A percentile compares a stretch with the other conserved stretches of the same genome.
Conservation (phyloP, 345 rosid species). For the Physaria fendleri region DNA sequence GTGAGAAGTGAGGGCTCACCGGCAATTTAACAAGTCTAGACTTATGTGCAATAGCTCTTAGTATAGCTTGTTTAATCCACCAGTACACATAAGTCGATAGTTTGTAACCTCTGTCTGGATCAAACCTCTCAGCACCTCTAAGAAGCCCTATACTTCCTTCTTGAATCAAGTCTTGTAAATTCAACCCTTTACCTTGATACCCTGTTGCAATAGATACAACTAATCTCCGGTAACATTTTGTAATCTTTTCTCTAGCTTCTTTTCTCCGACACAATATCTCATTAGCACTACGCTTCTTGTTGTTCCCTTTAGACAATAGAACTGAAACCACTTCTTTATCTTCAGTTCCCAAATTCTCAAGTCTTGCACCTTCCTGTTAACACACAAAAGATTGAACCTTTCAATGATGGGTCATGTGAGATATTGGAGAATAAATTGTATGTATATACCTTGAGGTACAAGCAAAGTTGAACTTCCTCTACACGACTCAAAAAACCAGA, state of each 20-base stretch:
- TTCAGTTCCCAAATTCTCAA: constrained; percentile 35
- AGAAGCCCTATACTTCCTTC: constrained; percentile 58
- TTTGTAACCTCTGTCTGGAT: constrained; percentile 49
- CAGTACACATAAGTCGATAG: constrained; percentile 56
- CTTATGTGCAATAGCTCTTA: constrained; percentile 41
- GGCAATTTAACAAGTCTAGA: constrained; percentile 48
- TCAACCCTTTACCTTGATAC: constrained; percentile 52
- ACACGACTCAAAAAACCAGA: constrained; percentile 31
- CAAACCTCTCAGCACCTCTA: constrained; percentile 50
- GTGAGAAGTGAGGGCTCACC: constrained; percentile 29
- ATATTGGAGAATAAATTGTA: not conserved
- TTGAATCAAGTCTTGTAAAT: constrained; percentile 50
- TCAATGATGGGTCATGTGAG: not conserved
- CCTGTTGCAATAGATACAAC: constrained; percentile 46
- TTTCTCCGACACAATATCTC: constrained; percentile 36
- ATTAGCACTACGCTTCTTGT: constrained; percentile 29
- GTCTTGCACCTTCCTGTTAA: constrained; percentile 43
- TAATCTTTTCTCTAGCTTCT: constrained; percentile 43
- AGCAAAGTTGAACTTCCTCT: constrained; percentile 49
- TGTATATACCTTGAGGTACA: constrained; percentile 41
- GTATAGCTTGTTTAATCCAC: constrained; percentile 60
- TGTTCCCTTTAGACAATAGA: constrained; percentile 30
- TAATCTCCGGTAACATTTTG: constrained; percentile 38
- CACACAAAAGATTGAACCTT: not conserved
- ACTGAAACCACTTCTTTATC: constrained; percentile 29